Base-by-base conservation (phyloP, 306 rosid genomes). In the Pyrus bretschneideri region DNA sequence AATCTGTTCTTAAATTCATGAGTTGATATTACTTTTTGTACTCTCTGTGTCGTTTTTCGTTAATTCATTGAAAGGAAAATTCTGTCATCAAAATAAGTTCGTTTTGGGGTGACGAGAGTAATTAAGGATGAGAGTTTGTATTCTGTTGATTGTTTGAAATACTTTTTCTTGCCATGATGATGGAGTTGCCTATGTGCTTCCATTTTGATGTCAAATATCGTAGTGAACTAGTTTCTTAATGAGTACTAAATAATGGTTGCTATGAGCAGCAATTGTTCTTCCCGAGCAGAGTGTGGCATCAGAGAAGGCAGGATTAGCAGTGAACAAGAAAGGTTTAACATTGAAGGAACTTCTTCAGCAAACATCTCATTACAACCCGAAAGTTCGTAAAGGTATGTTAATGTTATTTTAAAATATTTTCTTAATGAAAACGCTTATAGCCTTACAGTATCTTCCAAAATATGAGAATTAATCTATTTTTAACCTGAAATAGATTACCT, bases 281-380 rank as follows among this genome's bases (percentile, higher is more conserved):
- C 97, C 97, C 14, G 98, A 95, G 86, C 97, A 88, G 89, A 95
- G 96, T 42, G 81, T 95, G 77, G 96, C 96, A 11, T 83, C 98
- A 1, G 93, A 92, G 84, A 95, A 88, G 85, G 84, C 62, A 2
- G 97, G 98, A n/a, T 81, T 90, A 45, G 96, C 97, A 1, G 96
- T 95, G 73, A 88, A 89, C 89, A 92, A 88, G 83, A 95, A 88
- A 70, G 97, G 98, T 42, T 88, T 95, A 79, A 95, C 97, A 75
- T 85, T 95, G 78, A 95, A 92, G 77, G 96, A 95, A 80, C 96
- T 95, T 80, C 97, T 95, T 78, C 97, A 92, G 72, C 97, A 89
- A 75, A 81, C 97, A 70, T 92, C 97, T 23, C 98, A 92, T 82
- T 83, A 88, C 88, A 95, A 75, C 79, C 74, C 86, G 4, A 92